Evolutionary conservation across 345 rosid species (phyloP), one percentile per base, ranked within the genome.

Genomic region (Lepidium sativum): DNA sequence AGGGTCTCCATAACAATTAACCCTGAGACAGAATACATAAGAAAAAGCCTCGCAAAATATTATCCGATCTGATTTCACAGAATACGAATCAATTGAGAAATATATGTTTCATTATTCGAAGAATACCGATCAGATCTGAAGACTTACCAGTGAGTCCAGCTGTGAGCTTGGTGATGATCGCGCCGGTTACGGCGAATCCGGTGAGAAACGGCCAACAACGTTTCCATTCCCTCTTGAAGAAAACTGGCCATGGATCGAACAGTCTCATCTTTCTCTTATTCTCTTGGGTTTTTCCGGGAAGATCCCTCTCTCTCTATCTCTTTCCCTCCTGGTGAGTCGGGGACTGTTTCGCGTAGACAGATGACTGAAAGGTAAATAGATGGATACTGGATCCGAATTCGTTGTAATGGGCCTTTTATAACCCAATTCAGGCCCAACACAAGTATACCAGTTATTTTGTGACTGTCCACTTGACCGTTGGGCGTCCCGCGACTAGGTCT

Each of bases 161-260:
- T 9, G 91, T 73, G 53, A 85, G 61, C 76, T 86, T 86, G 78
- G 95, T 84, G 81, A 92, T 78, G 71, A 85, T 10, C 16, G 75
- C 18, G 9, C 98, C 96, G 66, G 95, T 89, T 0, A 85, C 42
- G 54, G 90, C 86, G 75, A 92, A 92, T 12, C 96, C 95, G 9
- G 82, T 88, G 15, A 92, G 75, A 62, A 92, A 92, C 9, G 98
- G 92, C 97, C 97, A 92, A 54, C 74, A 85, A 4, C 95, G 84
- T 60, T 65, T 87, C 75, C 80, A 92, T 60, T 89, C 96, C 9
- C 95, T 78, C 88, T 68, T 84, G 89, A 89, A 92, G 83, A 89
- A 87, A 14, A 92, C 84, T 0, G 86, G 86, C 91, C 95, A 87
- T 9, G 86, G 86, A 80, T 87, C 91, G 70, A 87, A 84, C 80